A percentile compares a stretch with the other conserved stretches of the same genome.
These are phyloP conservation scores for Eutrema japonicum DNA, from an alignment of 345 rosid species.

Conservation along the genomic window DNA sequence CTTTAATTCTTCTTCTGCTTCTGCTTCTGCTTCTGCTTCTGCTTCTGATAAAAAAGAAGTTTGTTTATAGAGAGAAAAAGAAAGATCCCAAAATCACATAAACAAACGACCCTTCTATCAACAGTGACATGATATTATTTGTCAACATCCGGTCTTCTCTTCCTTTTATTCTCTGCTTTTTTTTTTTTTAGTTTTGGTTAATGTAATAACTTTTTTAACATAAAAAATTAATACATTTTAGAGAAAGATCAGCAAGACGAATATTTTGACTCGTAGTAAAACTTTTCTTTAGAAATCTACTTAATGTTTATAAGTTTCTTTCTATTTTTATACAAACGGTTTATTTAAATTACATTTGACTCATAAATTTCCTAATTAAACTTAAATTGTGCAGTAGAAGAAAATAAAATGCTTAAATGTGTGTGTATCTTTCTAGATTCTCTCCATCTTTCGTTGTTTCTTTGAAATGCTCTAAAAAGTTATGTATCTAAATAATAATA, in stretches of 20 bases:
- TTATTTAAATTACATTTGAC: not conserved
- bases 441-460: constrained; percentile 16
- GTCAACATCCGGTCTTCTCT: constrained; percentile 99
- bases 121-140: constrained; percentile 92
- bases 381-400: not conserved
- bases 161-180: constrained; percentile 75
- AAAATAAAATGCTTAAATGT: constrained; percentile 11
- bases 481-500: not conserved
- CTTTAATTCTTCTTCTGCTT: constrained; percentile 35
- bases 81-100: constrained; percentile 57
- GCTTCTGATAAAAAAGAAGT: constrained; percentile 18
- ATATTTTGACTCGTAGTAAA: not conserved
- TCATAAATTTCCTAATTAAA: not conserved
- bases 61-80: constrained; percentile 46
- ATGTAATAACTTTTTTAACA: constrained; percentile 7
- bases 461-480: constrained; percentile 4
- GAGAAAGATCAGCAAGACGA: not conserved
- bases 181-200: not conserved
- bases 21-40: constrained; percentile 33
- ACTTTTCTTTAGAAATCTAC: no score
- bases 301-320: no score
- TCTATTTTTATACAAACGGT: no score
- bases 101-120: constrained; percentile 75
- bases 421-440: constrained; percentile 14
- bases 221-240: not conserved